Percentiles rank a stretch among this genome's conserved stretches.
phyloP scores from a whole-genome alignment of 306 rosid genomes.

The Dalbergia cochinchinensis region DNA sequence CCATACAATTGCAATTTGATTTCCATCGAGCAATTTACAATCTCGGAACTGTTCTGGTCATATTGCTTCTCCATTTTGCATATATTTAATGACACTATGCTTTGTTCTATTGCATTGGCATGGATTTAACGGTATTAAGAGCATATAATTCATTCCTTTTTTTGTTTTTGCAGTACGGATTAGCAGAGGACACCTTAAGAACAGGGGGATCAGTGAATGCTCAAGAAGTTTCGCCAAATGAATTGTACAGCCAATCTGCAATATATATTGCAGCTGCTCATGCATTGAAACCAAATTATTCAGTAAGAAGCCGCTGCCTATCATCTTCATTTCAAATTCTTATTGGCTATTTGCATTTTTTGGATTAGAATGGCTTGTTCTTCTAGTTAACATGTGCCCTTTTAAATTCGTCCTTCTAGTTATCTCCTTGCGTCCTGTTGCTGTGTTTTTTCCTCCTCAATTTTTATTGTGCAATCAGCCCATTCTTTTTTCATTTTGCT shows the following conservation, averaged over 20 bases:
- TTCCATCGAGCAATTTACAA: constrained; percentile 99
- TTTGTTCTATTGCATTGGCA: constrained; percentile 41
- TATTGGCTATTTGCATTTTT: constrained; percentile 29
- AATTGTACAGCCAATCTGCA: constrained; percentile 97
- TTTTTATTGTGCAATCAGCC: constrained; percentile 24
- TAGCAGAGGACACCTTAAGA: constrained; percentile 98
- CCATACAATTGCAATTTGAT: constrained; percentile 97
- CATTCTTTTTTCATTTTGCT: constrained; percentile 22
- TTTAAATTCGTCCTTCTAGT: constrained; percentile 10
- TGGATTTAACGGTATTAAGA: constrained; percentile 31
- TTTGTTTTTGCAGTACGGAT: constrained; percentile 77
- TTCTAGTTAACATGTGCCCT: constrained; percentile 39
- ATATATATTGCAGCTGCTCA: constrained; percentile 99
- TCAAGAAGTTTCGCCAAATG: constrained; percentile 90
- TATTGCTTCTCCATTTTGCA: constrained; percentile 50
- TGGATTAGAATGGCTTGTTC: constrained; percentile 34
- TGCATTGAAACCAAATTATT: constrained; percentile 93
- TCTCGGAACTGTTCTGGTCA: constrained; percentile 98
- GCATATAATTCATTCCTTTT: constrained; percentile 27
- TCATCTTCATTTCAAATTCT: constrained; percentile 30
- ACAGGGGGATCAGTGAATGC: constrained; percentile 73
- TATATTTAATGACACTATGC: constrained; percentile 38
- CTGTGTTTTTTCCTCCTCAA: background rate
- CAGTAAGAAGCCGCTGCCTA: constrained; percentile 60
- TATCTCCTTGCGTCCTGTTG: constrained; percentile 17